These are phyloP conservation scores for Pilobolus umbonatus DNA, from an alignment of 192 early-diverging fungal genomes.

Conservation along the genomic window DNA sequence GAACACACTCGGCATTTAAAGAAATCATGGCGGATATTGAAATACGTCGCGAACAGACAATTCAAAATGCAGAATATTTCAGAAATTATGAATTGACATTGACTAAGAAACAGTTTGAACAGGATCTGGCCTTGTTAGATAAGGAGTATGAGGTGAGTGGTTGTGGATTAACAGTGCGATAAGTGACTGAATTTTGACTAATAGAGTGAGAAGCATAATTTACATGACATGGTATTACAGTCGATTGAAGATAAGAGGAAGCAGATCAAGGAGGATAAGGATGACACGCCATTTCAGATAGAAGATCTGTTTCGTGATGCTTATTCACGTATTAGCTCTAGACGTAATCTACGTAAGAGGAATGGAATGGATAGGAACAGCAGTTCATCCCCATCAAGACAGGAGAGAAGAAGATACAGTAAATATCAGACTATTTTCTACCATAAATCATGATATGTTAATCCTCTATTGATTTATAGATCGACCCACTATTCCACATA, in stretches of 20 bases:
- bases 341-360: constrained; percentile 16
- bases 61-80: constrained; percentile 23
- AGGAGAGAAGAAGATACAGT: constrained; percentile 21
- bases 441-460: not conserved
- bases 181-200: not conserved
- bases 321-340: constrained; percentile 15
- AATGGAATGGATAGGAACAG: constrained; percentile 13
- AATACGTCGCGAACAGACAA: constrained; percentile 24
- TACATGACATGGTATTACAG: constrained; percentile 25
- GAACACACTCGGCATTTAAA: constrained; percentile 28
- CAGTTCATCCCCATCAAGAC: constrained; percentile 13
- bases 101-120: constrained; percentile 16
- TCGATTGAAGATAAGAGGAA: constrained; percentile 29
- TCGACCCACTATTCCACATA: constrained; percentile 13
- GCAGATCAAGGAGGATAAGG: constrained; percentile 29
- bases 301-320: constrained; percentile 19
- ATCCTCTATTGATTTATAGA: constrained; percentile 7
- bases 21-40: constrained; percentile 32
- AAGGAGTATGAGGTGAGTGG: constrained; percentile 27
- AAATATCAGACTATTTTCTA: not conserved
- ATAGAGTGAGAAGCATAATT: constrained; percentile 23
- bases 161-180: not conserved
- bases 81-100: constrained; percentile 21
- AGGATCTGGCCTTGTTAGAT: constrained; percentile 17
- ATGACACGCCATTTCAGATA: constrained; percentile 18